Base-by-base conservation (phyloP, 106 monocot genomes). In the Acorus calamus region DNA sequence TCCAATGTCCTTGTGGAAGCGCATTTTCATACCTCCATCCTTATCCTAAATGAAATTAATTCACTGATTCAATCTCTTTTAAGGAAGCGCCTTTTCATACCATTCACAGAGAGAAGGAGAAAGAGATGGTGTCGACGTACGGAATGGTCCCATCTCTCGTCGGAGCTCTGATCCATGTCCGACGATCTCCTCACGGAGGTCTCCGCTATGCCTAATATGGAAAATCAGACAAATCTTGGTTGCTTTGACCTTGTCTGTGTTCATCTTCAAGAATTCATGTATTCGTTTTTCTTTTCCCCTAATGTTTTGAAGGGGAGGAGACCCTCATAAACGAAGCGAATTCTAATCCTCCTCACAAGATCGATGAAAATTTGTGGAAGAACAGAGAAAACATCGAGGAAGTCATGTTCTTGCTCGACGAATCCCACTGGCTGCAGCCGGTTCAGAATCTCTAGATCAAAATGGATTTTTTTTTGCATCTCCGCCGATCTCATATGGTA, bases 351-450 rank as follows among this genome's bases (percentile, higher is more conserved):
- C 84, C 86, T 9, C 81, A 84, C 71, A 94, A 94, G 67, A 73
- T 94, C 69, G 94, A 94, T 61, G 86, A 94, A 60, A 94, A 94
- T 50, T 65, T 94, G 66, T 94, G 94, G 94, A 94, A 84, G 64
- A 94, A 94, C 72, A 86, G 89, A 65, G 94, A 94, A 60, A 74
- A 89, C 49, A 89, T 94, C 61, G 94, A 94, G 71, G 94, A 94
- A 74, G 87, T 89, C 57, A 57, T 94, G n/a, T 80, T 78, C 73
- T 77, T 94, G 62, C 81, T 94, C 41, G 75, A 84, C 3, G 70
- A 84, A 66, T 60, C 80, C 71, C 77, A 78, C 59, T 73, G 81
- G 63, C 86, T 86, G 53, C 44, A 79, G 94, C 89, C 82, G 9
- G 60, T 14, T 55, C 4, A 6, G 41, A 28, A 46, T 42, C 9